Conservation (phyloP, 768 basidiomycete genomes). For the Phanerochaete carnosa region DNA sequence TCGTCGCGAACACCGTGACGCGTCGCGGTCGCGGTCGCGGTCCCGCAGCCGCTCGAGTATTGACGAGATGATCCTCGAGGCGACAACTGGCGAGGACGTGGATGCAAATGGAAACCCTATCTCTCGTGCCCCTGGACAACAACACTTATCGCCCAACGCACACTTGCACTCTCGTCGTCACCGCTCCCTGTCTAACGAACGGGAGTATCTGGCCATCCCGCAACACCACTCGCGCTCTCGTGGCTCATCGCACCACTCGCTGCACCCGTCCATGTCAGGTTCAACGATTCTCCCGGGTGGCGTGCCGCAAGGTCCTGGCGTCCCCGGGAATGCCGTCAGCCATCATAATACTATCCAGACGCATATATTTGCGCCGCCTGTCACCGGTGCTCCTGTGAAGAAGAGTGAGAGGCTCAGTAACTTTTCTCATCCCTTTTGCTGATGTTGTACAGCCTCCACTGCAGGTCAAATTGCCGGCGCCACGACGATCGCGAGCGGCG, state of each 20-base stretch:
- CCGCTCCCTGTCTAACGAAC: constrained; percentile 19
- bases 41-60: constrained; percentile 36
- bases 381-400: constrained; percentile 70
- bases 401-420: constrained; percentile 41
- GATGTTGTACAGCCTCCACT: constrained; percentile 15
- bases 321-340: constrained; percentile 25
- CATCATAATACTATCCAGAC: constrained; percentile 51
- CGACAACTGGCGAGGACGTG: constrained; percentile 36
- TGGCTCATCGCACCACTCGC: constrained; percentile 10
- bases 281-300: constrained; percentile 5
- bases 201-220: constrained; percentile 18
- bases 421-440: background rate
- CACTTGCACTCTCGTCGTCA: constrained; percentile 16
- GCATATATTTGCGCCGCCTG: constrained; percentile 70
- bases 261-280: constrained; percentile 13
- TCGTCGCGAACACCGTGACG: constrained; percentile 11
- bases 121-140: constrained; percentile 22
- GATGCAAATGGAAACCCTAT: constrained; percentile 28
- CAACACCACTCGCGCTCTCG: constrained; percentile 17
- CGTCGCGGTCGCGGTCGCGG: constrained; percentile 26
- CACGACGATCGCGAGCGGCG: constrained; percentile 25
- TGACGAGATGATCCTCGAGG: constrained; percentile 48
- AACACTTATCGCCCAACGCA: constrained; percentile 24
- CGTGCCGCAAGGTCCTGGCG: constrained; percentile 14
- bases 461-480: constrained; percentile 23